These are phyloP conservation scores for Petunia secreta DNA, from an alignment of 257 asterid genomes.

Conservation along the genomic window DNA sequence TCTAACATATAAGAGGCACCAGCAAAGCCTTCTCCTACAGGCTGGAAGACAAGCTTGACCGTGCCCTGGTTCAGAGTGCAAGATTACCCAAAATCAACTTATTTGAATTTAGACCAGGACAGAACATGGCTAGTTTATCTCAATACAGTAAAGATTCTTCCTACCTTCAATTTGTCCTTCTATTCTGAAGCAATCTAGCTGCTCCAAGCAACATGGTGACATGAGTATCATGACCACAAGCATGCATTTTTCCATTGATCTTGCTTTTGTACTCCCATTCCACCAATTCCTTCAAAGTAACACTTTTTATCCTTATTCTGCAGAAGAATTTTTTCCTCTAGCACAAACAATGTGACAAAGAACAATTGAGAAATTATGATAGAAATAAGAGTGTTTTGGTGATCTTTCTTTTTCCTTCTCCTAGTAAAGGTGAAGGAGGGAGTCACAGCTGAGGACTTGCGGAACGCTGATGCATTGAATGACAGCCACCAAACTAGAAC, in stretches of 20 bases:
- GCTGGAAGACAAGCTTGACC: slow-evolving; percentile 87
- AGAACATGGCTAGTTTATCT: not conserved
- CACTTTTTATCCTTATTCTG: not conserved
- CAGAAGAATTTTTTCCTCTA: not conserved
- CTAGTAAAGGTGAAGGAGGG: not conserved
- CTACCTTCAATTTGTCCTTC: slow-evolving; percentile 71
- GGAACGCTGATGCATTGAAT: not conserved
- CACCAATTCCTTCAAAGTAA: slow-evolving; percentile 66
- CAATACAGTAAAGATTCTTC: not conserved
- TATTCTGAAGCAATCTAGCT: slow-evolving; percentile 71
- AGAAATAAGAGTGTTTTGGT: not conserved
- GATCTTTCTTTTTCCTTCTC: slow-evolving; percentile 15
- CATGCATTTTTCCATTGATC: slow-evolving; percentile 85
- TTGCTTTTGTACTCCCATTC: slow-evolving; percentile 96
- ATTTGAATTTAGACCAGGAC: slow-evolving; percentile 8
- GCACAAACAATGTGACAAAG: not conserved
- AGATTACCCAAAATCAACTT: slow-evolving; percentile 23
- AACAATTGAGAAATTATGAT: not conserved
- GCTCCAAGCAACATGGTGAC: slow-evolving; percentile 95
- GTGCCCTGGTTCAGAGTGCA: slow-evolving; percentile 56
- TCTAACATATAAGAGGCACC: slow-evolving; percentile 73
- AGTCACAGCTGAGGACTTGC: not conserved
- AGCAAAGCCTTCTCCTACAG: slow-evolving; percentile 85
- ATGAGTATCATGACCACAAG: slow-evolving; percentile 96
- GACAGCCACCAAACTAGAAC: not conserved